Evolutionary conservation across 495 filamentous ascomycete species (phyloP).

Genomic region (Penicillium nucicola): DNA sequence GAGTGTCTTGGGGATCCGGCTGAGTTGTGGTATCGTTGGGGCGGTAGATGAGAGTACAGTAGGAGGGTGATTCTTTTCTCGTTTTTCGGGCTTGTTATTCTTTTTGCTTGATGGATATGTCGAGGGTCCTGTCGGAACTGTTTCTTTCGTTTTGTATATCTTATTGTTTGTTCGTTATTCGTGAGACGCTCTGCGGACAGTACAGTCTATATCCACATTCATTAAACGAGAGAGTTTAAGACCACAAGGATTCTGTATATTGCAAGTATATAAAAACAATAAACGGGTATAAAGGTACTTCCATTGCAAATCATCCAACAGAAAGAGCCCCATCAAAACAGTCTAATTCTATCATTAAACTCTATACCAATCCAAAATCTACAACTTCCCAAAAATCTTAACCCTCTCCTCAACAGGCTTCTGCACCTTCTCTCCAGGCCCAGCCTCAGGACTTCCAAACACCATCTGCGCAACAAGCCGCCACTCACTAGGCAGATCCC

Average conservation of each 20-base stretch:
- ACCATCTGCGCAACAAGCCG: constrained; percentile 49
- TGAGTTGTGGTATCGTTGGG: constrained; percentile 60
- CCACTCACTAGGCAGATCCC: constrained; percentile 46
- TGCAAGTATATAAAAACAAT: no score
- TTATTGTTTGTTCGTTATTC: no score
- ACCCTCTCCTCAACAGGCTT: constrained; percentile 38
- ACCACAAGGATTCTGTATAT: no score
- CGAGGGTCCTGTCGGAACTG: no score
- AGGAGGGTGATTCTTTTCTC: not conserved
- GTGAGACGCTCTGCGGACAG: no score
- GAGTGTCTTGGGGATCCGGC: constrained; percentile 67
- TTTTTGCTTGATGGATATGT: not conserved
- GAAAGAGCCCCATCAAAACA: no score
- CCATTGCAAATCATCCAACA: no score
- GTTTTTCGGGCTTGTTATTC: not conserved
- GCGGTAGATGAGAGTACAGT: constrained; percentile 4
- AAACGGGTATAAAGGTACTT: no score
- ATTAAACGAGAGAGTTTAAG: no score
- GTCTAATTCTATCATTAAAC: not conserved
- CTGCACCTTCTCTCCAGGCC: constrained; percentile 33
- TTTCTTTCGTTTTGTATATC: no score
- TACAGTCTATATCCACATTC: no score
- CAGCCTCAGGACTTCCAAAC: constrained; percentile 43
- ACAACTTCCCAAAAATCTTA: constrained; percentile 32
- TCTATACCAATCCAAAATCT: not conserved